Evolutionary conservation across 148 eudicot genomes (phyloP).

Genomic region (Dianthus caryophyllus): DNA sequence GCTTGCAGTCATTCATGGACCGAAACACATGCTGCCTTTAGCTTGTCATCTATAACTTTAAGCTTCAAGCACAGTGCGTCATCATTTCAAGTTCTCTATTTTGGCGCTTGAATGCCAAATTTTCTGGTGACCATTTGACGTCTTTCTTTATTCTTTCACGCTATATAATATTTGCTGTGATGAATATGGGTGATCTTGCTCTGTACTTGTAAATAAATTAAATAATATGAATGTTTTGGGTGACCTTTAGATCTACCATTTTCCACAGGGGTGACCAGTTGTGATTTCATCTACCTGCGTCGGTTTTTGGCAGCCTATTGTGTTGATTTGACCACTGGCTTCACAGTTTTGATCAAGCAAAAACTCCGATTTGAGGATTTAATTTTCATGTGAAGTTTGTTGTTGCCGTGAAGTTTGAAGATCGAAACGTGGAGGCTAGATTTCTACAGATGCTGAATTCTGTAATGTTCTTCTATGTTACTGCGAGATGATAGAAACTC

Average conservation of each 20-base stretch:
- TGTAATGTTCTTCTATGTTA: neutral
- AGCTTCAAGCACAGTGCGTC: slow-evolving; percentile 27
- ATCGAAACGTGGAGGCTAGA: too few relatives aligned
- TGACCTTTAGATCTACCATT: neutral
- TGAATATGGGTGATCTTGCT: slow-evolving; percentile 12
- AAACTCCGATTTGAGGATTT: too few relatives aligned
- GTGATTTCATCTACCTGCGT: neutral
- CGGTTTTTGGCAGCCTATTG: neutral
- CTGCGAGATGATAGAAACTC: neutral
- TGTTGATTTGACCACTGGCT: slow-evolving; percentile 9
- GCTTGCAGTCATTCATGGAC: slow-evolving; percentile 33
- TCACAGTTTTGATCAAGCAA: too few relatives aligned
- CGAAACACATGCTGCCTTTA: slow-evolving; percentile 19
- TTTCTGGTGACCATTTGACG: slow-evolving; percentile 33
- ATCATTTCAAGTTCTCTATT: slow-evolving; percentile 28
- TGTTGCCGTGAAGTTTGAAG: neutral
- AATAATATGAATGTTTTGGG: neutral
- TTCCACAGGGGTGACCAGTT: neutral
- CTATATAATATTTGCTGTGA: neutral
- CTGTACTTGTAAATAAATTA: neutral
- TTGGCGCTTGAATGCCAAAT: slow-evolving; percentile 37
- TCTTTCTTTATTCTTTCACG: slow-evolving; percentile 13
- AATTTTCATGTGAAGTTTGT: too few relatives aligned
- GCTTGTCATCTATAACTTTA: slow-evolving; percentile 26
- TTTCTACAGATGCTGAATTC: too few relatives aligned